phyloP scores from a whole-genome alignment of 768 basidiomycete genomes.

The Amanita rimosa region DNA sequence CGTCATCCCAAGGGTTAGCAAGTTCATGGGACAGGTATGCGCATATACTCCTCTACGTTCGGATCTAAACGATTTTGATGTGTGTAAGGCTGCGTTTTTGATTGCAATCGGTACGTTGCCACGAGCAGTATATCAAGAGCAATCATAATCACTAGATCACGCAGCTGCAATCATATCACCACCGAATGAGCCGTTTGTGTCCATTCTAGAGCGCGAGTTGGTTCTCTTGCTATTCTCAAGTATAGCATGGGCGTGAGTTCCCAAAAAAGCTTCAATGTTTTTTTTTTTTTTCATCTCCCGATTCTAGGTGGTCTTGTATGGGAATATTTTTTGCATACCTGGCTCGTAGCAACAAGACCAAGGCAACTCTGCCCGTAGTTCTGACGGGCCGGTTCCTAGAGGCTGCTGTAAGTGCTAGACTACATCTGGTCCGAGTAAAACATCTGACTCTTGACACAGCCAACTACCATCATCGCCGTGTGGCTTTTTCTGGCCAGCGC shows the following conservation, averaged over 20 bases:
- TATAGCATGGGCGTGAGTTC: conserved; percentile 49
- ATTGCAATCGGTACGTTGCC: conserved; percentile 45
- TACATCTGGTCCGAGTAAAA: background rate
- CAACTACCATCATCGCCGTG: conserved; percentile 44
- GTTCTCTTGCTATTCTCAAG: conserved; percentile 38
- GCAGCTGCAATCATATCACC: conserved; percentile 56
- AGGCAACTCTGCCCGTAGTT: conserved; percentile 25
- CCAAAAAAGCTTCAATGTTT: no score
- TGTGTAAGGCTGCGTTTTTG: conserved; percentile 38
- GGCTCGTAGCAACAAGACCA: conserved; percentile 32
- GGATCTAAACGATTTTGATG: background rate
- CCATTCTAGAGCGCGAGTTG: conserved; percentile 54
- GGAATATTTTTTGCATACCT: conserved; percentile 53
- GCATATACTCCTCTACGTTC: background rate
- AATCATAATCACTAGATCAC: background rate
- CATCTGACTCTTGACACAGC: conserved; percentile 20
- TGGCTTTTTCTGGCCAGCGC: conserved; percentile 54
- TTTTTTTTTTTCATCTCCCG: conserved; percentile 1
- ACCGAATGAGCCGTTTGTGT: conserved; percentile 57
- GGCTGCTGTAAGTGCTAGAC: conserved; percentile 19
- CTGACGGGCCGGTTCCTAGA: conserved; percentile 49
- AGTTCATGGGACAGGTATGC: conserved; percentile 46
- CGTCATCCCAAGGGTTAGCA: conserved; percentile 37
- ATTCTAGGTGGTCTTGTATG: conserved; percentile 50
- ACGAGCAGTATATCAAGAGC: background rate